A percentile compares a stretch with the other conserved stretches of the same genome.
Evolutionary conservation across 148 eudicot species (phyloP).

Genomic region (Hydrangea macrophylla): DNA sequence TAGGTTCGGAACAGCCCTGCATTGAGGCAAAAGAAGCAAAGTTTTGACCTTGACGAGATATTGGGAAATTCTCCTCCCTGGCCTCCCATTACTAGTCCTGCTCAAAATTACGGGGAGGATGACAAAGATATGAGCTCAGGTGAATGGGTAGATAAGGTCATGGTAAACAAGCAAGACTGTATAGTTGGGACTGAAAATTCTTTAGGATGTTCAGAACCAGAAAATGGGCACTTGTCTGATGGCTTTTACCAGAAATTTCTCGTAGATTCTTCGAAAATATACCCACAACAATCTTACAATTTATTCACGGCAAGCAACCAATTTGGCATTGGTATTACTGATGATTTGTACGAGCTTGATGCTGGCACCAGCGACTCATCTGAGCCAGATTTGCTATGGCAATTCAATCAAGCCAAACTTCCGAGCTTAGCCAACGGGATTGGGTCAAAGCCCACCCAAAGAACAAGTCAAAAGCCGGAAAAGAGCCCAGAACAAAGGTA

Average conservation of each 20-base stretch:
- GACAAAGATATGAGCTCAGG: conserved; percentile 72
- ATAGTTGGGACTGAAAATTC: conserved; percentile 37
- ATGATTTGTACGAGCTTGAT: conserved; percentile 83
- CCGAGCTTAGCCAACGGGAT: conserved; percentile 47
- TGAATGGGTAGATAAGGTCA: conserved; percentile 98
- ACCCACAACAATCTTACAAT: conserved; percentile 51
- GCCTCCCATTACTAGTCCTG: conserved; percentile 72
- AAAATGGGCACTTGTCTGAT: conserved; percentile 45
- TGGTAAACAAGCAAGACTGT: conserved; percentile 92
- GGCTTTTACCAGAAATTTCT: conserved; percentile 63
- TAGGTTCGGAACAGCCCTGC: conserved; percentile 50
- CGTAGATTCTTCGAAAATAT: conserved; percentile 52
- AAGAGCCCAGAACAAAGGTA: conserved; percentile 75
- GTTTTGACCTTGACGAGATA: conserved; percentile 82
- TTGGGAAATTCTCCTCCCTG: conserved; percentile 84
- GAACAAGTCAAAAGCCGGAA: conserved; percentile 41
- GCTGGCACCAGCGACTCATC: conserved; percentile 97
- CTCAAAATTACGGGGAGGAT: conserved; percentile 46
- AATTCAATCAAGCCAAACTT: conserved; percentile 72
- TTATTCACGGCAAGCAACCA: conserved; percentile 51
- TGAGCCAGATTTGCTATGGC: conserved; percentile 96
- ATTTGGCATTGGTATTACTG: conserved; percentile 52
- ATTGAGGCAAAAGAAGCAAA: conserved; percentile 59
- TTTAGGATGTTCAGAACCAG: conserved; percentile 48
- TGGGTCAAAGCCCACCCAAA: conserved; percentile 46